phyloP scores from a whole-genome alignment of 345 rosid species.

The Melaleuca alternifolia region DNA sequence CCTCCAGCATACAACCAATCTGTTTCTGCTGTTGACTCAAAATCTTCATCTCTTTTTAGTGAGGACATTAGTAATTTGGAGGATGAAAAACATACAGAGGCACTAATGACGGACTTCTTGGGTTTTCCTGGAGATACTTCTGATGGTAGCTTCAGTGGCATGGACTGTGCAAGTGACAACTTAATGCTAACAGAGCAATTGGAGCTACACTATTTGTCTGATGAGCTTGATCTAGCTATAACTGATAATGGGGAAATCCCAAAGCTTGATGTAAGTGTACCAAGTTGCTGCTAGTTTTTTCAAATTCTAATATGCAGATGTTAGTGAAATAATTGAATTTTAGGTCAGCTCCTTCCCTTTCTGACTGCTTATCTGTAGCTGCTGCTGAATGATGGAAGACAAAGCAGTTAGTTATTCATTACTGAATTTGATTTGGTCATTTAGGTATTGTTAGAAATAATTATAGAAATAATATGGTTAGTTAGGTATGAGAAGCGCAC shows the following conservation, averaged over 20 bases:
- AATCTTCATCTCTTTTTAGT: conserved; percentile 38
- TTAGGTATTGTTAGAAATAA: background rate
- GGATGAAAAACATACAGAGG: conserved; percentile 36
- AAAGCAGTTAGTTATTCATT: background rate
- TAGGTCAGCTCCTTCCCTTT: background rate
- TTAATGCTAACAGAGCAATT: conserved; percentile 46
- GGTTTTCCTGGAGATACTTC: conserved; percentile 43
- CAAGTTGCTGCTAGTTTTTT: background rate
- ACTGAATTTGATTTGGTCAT: background rate
- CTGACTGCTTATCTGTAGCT: background rate
- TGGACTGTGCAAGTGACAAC: conserved; percentile 29
- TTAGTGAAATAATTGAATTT: background rate
- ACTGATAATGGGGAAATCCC: conserved; percentile 77
- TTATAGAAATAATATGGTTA: background rate
- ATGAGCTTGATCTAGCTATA: conserved; percentile 72
- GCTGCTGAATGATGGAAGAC: background rate
- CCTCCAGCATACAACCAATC: conserved; percentile 43
- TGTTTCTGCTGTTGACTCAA: conserved; percentile 41
- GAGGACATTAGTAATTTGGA: conserved; percentile 34
- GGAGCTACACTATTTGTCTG: conserved; percentile 72
- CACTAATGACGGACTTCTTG: conserved; percentile 40
- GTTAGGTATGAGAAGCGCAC: background rate
- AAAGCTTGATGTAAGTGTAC: conserved; percentile 60
- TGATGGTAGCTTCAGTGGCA: conserved; percentile 39
- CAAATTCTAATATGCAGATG: background rate